phyloP scores from a whole-genome alignment of 2,329 filamentous ascomycete species.

The Trichoderma sp. region DNA sequence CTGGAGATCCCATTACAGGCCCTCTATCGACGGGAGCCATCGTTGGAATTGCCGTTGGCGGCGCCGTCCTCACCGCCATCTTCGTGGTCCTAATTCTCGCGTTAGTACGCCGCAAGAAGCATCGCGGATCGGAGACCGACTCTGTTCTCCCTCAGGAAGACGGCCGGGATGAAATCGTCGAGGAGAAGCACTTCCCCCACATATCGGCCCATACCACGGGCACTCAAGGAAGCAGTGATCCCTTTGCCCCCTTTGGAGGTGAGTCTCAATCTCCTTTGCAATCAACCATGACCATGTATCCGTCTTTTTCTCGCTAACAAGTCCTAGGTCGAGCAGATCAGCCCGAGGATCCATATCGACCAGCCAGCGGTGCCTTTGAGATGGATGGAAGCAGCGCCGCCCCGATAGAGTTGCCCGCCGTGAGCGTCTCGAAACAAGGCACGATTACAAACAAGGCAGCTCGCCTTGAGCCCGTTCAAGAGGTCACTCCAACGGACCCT shows the following conservation, averaged over 20 bases:
- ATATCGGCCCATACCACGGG: constrained; percentile 29
- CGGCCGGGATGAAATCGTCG: constrained; percentile 23
- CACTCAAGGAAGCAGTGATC: constrained; percentile 31
- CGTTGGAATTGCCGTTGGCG: constrained; percentile 34
- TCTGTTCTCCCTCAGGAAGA: constrained; percentile 12
- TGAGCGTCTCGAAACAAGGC: constrained; percentile 19
- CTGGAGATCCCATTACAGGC: not conserved
- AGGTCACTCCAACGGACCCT: constrained; percentile 28
- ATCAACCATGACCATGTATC: not conserved
- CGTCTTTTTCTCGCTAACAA: not conserved
- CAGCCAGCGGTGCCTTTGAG: constrained; percentile 34
- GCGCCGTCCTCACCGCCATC: constrained; percentile 28
- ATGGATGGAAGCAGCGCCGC: constrained; percentile 36
- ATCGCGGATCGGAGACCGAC: constrained; percentile 9
- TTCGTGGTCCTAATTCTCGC: constrained; percentile 26
- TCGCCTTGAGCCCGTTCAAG: constrained; percentile 17
- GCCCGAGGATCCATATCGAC: constrained; percentile 27
- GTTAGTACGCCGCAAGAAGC: constrained; percentile 25
- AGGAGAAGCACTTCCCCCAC: constrained; percentile 30
- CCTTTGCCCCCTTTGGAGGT: constrained; percentile 48
- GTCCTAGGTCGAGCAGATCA: constrained; percentile 35
- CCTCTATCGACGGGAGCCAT: constrained; percentile 32
- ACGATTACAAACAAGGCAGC: not conserved
- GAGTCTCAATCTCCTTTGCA: constrained; percentile 17
- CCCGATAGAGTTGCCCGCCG: constrained; percentile 35